Percentiles rank a stretch among this genome's conserved stretches.
Conservation (phyloP, 192 early-diverging fungal genomes). For the Chytriomyces confervae region DNA sequence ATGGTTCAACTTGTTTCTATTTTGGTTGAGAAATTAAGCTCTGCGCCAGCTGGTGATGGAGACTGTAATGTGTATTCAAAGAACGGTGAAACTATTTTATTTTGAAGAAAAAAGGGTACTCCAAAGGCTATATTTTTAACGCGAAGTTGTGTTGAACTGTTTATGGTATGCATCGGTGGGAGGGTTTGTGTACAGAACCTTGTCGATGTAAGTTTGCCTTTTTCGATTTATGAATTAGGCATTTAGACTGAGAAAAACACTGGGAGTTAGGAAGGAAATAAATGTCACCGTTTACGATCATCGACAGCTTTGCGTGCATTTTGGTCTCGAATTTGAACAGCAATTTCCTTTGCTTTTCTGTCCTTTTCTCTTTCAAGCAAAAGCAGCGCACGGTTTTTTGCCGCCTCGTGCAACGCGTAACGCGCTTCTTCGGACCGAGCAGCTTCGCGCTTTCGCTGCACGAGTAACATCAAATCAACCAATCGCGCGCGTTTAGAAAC, state of each 20-base stretch:
- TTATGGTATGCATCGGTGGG: slow-evolving; percentile 56
- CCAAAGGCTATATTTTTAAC: slow-evolving; percentile 23
- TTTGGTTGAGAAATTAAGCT: too few species aligned
- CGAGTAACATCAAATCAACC: slow-evolving; percentile 10
- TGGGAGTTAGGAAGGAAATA: neutral
- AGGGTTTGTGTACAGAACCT: slow-evolving; percentile 60
- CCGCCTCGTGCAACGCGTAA: slow-evolving; percentile 47
- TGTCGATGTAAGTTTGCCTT: slow-evolving; percentile 55
- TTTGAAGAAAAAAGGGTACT: too few species aligned
- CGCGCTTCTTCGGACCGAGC: slow-evolving; percentile 40
- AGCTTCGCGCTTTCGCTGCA: slow-evolving; percentile 35
- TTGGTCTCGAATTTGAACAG: slow-evolving; percentile 41
- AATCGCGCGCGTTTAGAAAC: neutral
- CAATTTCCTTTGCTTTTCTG: slow-evolving; percentile 40
- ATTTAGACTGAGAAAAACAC: neutral
- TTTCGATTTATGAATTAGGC: too few species aligned
- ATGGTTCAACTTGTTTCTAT: too few species aligned
- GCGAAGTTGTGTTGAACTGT: slow-evolving; percentile 64
- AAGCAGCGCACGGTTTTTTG: slow-evolving; percentile 47
- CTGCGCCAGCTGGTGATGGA: too few species aligned
- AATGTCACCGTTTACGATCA: slow-evolving; percentile 45
- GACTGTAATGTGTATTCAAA: too few species aligned
- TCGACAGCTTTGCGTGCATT: slow-evolving; percentile 51
- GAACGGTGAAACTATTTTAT: too few species aligned
- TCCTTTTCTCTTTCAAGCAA: slow-evolving; percentile 53